Percentiles rank a stretch among this genome's conserved stretches.
Evolutionary conservation across 306 rosid species (phyloP).

Genomic region (Luffa aegyptiaca): DNA sequence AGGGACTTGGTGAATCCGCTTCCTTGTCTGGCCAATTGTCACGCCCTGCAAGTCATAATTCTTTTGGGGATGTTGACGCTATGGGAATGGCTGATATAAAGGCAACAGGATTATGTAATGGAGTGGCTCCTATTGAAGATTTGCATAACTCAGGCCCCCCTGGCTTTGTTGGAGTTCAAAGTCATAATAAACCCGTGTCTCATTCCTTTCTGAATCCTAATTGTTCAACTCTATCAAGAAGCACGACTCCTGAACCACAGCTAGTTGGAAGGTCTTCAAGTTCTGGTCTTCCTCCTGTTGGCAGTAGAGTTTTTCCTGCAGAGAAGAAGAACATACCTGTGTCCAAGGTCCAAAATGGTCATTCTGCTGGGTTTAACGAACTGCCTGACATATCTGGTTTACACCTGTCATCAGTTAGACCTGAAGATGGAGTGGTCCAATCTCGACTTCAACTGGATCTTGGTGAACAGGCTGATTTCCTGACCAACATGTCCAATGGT

Average conservation of each 20-base stretch:
- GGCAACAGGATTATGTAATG: slow-evolving; percentile 26
- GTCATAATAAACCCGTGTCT: slow-evolving; percentile 34
- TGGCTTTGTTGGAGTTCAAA: slow-evolving; percentile 51
- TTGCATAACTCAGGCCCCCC: slow-evolving; percentile 39
- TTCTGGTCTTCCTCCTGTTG: slow-evolving; percentile 52
- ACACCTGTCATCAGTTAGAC: slow-evolving; percentile 47
- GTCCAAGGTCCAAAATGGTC: slow-evolving; percentile 36
- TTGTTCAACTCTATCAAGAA: slow-evolving; percentile 54
- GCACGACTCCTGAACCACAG: slow-evolving; percentile 67
- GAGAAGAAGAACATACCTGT: slow-evolving; percentile 42
- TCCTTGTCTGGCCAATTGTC: slow-evolving; percentile 47
- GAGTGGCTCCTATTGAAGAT: slow-evolving; percentile 43
- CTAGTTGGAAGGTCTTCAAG: slow-evolving; percentile 53
- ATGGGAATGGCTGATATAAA: slow-evolving; percentile 32
- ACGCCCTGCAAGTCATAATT: slow-evolving; percentile 51
- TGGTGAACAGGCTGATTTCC: slow-evolving; percentile 38
- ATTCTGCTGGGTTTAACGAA: slow-evolving; percentile 38
- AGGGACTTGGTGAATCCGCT: slow-evolving; percentile 61
- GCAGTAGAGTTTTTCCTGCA: slow-evolving; percentile 34
- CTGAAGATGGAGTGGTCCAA: slow-evolving; percentile 55
- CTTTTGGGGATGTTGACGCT: slow-evolving; percentile 56
- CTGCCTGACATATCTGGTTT: slow-evolving; percentile 46
- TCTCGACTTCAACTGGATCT: slow-evolving; percentile 49
- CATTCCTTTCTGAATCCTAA: slow-evolving; percentile 42
- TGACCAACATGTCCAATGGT: slow-evolving; percentile 28